Evolutionary conservation across 352 stramenopile species (phyloP), one percentile per base, ranked within the genome.

Genomic region (Peronospora belbahrii): DNA sequence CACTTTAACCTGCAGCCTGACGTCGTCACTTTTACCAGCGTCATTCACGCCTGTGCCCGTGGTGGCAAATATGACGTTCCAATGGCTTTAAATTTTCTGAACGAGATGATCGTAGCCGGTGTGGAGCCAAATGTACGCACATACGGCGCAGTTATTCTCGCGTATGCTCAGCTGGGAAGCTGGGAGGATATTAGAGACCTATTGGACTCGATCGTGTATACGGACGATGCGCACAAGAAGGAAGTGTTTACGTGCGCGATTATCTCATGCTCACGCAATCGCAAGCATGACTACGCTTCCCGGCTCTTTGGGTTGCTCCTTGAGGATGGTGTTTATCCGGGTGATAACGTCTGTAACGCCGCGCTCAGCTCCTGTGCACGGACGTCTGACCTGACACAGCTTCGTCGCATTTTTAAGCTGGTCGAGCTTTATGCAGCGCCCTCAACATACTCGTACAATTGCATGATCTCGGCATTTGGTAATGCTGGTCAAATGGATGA

Each of bases 391-490:
- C 22, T 85, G 19, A 54, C 70, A 30, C 64, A 73, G 19, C 66
- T 94, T 43, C 61, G 64, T 23, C 60, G 70, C 33, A 82, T 88
- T 20, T 85, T 80, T 45, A 67, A 74, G 37, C 60, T 87, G 9
- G 52, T 88, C 6, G 66, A 88, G 50, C 46, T 42, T 6, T 58
- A 89, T 42, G 60, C 67, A 18, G 72, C 60, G 11, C 73, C 69
- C 13, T 83, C 73, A 17, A 67, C 78, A n/a, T 85, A 84, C 55
- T 83, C 73, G 10, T 89, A 72, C 63, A 91, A 91, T 52, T 80
- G 74, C 38, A 83, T 91, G 65, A 88, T 94, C 51, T 82, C 75
- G 6, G 77, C 82, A n/a, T 88, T 72, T 51, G 77, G 71, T 28
- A 88, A 89, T 47, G 52, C 68, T 37, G 44, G 62, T 34, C 65